Base-by-base conservation (phyloP, 345 rosid genomes). In the Gossypium australe region DNA sequence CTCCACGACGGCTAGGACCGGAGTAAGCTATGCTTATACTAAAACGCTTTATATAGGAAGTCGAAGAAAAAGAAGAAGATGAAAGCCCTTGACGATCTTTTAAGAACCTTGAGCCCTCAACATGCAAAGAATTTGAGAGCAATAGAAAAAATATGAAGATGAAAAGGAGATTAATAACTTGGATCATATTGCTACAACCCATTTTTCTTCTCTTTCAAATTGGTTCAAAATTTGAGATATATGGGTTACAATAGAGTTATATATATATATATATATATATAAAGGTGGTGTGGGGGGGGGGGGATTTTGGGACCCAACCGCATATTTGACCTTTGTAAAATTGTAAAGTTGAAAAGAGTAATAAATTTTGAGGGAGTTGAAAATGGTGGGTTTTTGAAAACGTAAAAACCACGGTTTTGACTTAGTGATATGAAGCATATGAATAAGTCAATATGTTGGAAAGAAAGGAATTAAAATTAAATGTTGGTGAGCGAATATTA, bases 391-490 rank as follows among this genome's bases (percentile, higher is more conserved):
- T 38, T 60, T 5, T 12, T 25, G 64, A 60, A 60, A 60, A 60
- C 70, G 70, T 66, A 66, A n/a, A 65, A n/a, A 27, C 52, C 52
- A 65, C 52, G 70, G 29, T 65, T 18, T 43, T 65, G 70, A 66
- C 53, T 66, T 43, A 2, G 20, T 43, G 27, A 10, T 14, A 66
- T 43, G 13, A 18, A 65, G 18, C 4, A n/a, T 1, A n/a, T 0
- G 51, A 65, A 41, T n/a, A 64, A 64, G 49, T 41, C 68, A 38
- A 38, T 9, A 10, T 65, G 16, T 43, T 43, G 3, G 25, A 66
- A 16, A 11, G 11, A 16, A 60, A 5, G 52, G 52, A 44, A 66
- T 24, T 17, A 38, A 44, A 12, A 43, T 41, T 64, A 38, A 1
- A 25, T 34, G 70, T 8, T 44, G 49, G 25, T 20, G 27, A 20